phyloP scores from a whole-genome alignment of 2,329 filamentous ascomycete genomes.

The Aspergillus fischeri region DNA sequence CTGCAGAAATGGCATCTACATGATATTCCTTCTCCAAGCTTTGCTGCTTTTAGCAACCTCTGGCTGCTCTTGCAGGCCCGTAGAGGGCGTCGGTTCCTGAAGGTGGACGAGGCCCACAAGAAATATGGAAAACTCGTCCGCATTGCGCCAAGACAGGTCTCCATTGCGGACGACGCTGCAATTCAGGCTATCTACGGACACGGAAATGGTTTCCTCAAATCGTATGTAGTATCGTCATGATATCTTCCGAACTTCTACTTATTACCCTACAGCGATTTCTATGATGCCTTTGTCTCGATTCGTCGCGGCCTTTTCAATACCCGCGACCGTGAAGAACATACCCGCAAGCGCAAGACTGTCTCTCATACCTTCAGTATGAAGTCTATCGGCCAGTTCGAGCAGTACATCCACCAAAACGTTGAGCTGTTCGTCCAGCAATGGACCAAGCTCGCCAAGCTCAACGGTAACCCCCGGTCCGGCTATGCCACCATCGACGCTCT shows the following conservation, averaged over 20 bases:
- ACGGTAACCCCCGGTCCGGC: conserved; percentile 46
- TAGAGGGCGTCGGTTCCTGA: conserved; percentile 59
- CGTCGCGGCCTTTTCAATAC: conserved; percentile 86
- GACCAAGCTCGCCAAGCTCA: conserved; percentile 57
- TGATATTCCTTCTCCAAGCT: conserved; percentile 49
- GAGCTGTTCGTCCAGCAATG: conserved; percentile 69
- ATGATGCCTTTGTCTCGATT: conserved; percentile 88
- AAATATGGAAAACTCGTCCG: conserved; percentile 74
- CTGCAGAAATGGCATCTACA: conserved; percentile 52
- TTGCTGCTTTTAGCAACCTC: conserved; percentile 66
- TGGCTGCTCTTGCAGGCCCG: conserved; percentile 71
- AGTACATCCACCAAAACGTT: conserved; percentile 79
- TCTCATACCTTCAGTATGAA: conserved; percentile 83
- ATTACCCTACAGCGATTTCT: conserved; percentile 62
- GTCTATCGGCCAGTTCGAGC: conserved; percentile 77
- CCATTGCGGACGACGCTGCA: conserved; percentile 73
- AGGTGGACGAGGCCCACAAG: conserved; percentile 70
- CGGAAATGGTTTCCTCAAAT: conserved; percentile 70
- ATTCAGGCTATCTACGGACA: conserved; percentile 76
- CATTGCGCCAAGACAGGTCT: conserved; percentile 80
- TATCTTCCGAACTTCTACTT: neutral
- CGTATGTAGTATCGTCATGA: conserved; percentile 43
- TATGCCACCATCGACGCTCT: conserved; percentile 68
- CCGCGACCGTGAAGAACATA: conserved; percentile 73
- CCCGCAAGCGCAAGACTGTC: conserved; percentile 83